Evolutionary conservation across 73 alveolate genomes (phyloP), one percentile per base, ranked within the genome.

Genomic region (Blepharisma japonicum): DNA sequence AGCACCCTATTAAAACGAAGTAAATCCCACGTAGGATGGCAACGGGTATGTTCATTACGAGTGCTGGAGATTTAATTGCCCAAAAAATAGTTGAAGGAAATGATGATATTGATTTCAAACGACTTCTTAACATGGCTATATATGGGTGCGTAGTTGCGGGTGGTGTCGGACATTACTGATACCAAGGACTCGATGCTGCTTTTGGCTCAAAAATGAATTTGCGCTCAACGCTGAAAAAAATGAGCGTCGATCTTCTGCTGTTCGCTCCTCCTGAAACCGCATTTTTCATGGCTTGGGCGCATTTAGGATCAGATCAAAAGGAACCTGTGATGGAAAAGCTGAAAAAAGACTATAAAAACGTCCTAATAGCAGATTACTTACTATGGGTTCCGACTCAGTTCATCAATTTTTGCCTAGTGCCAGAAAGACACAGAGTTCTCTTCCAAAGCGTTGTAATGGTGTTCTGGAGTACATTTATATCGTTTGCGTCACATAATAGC

Each of bases 241-340:
- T 51, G n/a, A 14, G n/a, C n/a, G 66, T 18, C n/a, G 66, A 51
- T 4, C 66, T 14, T 14, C 21, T 51, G n/a, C n/a, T 51, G 0
- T 14, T 51, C 66, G 66, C 66, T 51, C 66, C 66, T 51, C 66
- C 66, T 14, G 66, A 51, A 51, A 51, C 21, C 4, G 66, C 66
- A 51, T 51, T 51, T 51, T 51, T 51, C 21, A 14, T 51, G 66
- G 66, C 66, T 14, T 51, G 66, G 66, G n/a, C 66, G n/a, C 66
- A 51, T 18, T 51, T 14, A 14, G n/a, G 27, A 51, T 11, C 27
- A 51, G 66, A 51, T 14, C 66, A 51, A 11, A 51, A 11, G n/a
- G 27, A 51, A 18, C 21, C 66, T 14, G n/a, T 51, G 4, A 51
- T 14, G 21, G 66, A 51, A 11, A 11, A 14, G 66, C 66, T 51